Evolutionary conservation across 2,329 filamentous ascomycete species (phyloP), one percentile per base, ranked within the genome.

Genomic region (Xenoacremonium recifei): DNA sequence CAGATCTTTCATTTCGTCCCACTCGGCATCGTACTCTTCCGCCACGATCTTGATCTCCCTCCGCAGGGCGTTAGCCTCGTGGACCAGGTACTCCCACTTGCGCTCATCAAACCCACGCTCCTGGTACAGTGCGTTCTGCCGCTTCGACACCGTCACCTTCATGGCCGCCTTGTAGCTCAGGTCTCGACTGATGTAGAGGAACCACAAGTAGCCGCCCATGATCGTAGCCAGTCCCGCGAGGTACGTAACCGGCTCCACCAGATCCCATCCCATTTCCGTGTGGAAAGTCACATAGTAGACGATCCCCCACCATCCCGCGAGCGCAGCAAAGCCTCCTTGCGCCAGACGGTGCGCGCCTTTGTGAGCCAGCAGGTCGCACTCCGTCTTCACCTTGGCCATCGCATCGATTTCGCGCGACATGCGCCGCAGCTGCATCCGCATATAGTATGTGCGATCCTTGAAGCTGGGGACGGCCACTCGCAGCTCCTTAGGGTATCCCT

Each of bases 181-280:
- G 66, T 96, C 90, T 16, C 87, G 81, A 67, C 91, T 95, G 70
- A 96, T 88, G 67, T 91, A 95, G 11, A 96, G 71, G 63, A 96
- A 96, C 89, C 89, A 96, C 40, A 95, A 73, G 59, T 96, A 96
- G 52, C 89, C 91, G 6, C 85, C 85, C 71, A 96, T 95, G 58
- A 96, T 80, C 11, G 87, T 90, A 1, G 84, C 81, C 50, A 96
- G 73, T n/a, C 89, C 87, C 3, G 87, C 89, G 13, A 96, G 80
- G 60, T 96, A 96, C 23, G 89, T 95, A 3, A 95, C 81, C 0
- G 89, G 90, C 66, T 95, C 90, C 73, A 96, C 90, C 6, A 89
- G 79, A 56, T 95, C 89, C 90, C 90, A 96, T 5, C 90, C 90
- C 47, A 87, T 74, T 31, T 89, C 81, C 0, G 89, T 95, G 52